Evolutionary conservation across 371 early-diverging fungal species (phyloP).

Genomic region (Saksenaea oblongispora): DNA sequence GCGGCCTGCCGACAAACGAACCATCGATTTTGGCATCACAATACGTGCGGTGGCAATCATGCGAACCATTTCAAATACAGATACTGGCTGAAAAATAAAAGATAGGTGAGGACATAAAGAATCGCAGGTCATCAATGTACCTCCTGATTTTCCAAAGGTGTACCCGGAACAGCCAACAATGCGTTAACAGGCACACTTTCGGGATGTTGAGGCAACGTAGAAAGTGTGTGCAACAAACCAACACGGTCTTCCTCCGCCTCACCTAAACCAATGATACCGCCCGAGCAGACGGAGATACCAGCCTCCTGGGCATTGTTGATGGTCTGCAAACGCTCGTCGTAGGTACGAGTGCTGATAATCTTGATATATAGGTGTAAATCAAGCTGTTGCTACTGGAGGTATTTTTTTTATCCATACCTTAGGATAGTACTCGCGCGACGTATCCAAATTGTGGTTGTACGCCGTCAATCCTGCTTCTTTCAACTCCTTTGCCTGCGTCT

Average conservation of each 20-base stretch:
- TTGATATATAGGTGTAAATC: conserved; percentile 5
- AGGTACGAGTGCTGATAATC: conserved; percentile 79
- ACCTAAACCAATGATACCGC: conserved; percentile 84
- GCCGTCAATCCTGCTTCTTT: conserved; percentile 83
- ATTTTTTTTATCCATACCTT: conserved; percentile 35
- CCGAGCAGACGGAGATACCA: conserved; percentile 81
- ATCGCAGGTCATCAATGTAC: conserved; percentile 17
- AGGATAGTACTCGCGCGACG: conserved; percentile 77
- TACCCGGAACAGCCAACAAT: conserved; percentile 75
- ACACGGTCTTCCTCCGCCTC: conserved; percentile 73
- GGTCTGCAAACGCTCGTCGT: conserved; percentile 78
- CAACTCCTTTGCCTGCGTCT: conserved; percentile 68
- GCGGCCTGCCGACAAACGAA: conserved; percentile 78
- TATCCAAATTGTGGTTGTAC: conserved; percentile 86
- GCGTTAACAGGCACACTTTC: conserved; percentile 83
- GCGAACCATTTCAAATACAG: conserved; percentile 79
- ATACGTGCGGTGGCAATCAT: conserved; percentile 85
- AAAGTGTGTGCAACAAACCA: conserved; percentile 73
- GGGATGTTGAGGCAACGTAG: conserved; percentile 73
- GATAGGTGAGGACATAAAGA: background rate
- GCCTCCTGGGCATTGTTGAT: conserved; percentile 74
- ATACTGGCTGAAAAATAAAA: conserved; percentile 54
- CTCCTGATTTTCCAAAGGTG: conserved; percentile 75
- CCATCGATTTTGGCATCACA: conserved; percentile 79
- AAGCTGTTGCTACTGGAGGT: background rate